Evolutionary conservation across 257 asterid genomes (phyloP), one percentile per base, ranked within the genome.

Genomic region (Forsythia suspensa): DNA sequence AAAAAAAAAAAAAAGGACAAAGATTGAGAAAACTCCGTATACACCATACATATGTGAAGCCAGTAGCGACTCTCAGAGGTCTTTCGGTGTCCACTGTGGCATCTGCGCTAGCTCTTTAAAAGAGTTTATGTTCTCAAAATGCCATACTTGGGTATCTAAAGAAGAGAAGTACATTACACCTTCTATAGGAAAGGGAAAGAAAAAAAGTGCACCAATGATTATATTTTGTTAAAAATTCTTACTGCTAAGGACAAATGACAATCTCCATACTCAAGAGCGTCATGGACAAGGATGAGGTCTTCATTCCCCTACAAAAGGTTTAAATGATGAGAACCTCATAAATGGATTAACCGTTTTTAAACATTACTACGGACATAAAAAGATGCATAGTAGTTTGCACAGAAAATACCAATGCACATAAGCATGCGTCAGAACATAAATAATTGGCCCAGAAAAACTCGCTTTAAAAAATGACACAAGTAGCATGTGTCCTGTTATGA

Each of bases 11-110:
- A n/a, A n/a, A n/a, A n/a, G 55, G 65, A 48, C 21, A 70, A 70
- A 29, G 70, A 59, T 63, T 76, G 57, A 55, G 36, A 71, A 72
- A 51, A 39, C 61, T 76, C 44, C 29, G 52, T 10, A 67, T 71
- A 65, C 79, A 74, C 29, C 95, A 76, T 91, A 94, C 98, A 87
- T 91, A 89, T 79, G 95, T 81, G 88, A 96, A 96, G 73, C 99
- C 97, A 81, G 98, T 96, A n/a, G 99, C 97, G 70, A 96, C 94
- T 91, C 99, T 84, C 80, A 96, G 86, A 74, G 98, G 98, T 83
- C 95, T 94, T 86, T 92, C 94, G 65, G 85, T 37, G 95, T 96
- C 98, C 99, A 96, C 72, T 96, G 98, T 67, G 97, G 92, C 99
- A 96, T 96, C 82, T 88, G 85, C 29, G 93, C 91, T 11, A 96